These are phyloP conservation scores for Brettanomyces custersianus DNA, from an alignment of 805 yeast genomes.

Conservation along the genomic window DNA sequence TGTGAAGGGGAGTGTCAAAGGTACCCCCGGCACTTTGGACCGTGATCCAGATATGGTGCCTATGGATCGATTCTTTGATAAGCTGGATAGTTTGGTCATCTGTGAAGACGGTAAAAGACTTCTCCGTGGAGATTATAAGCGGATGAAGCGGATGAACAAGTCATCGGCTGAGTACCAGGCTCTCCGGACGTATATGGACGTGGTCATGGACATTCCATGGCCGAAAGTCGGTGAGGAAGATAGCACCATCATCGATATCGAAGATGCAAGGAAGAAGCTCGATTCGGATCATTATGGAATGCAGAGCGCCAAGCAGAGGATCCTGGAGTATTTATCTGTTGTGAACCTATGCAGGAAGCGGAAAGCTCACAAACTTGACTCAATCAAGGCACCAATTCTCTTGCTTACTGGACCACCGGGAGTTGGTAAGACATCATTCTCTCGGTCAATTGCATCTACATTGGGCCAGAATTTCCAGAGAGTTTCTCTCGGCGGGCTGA, in stretches of 20 bases:
- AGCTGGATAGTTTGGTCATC: constrained; percentile 25
- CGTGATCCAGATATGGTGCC: constrained; percentile 31
- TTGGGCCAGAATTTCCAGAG: constrained; percentile 70
- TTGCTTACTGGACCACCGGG: constrained; percentile 91
- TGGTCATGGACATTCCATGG: constrained; percentile 62
- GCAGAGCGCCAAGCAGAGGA: constrained; percentile 61
- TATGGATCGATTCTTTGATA: constrained; percentile 22
- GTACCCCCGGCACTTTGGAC: background rate
- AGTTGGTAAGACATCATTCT: constrained; percentile 84
- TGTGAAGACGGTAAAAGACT: constrained; percentile 33
- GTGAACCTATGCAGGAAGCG: constrained; percentile 36
- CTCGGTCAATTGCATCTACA: constrained; percentile 70
- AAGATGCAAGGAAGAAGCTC: constrained; percentile 43
- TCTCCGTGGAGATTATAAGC: constrained; percentile 40
- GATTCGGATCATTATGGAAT: constrained; percentile 78
- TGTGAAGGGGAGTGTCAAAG: constrained; percentile 2
- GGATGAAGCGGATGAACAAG: constrained; percentile 46
- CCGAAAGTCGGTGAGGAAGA: too few species aligned
- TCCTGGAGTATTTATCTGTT: constrained; percentile 74
- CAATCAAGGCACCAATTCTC: constrained; percentile 55
- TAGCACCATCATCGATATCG: constrained; percentile 37
- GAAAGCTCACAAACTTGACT: background rate
- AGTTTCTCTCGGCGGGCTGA: constrained; percentile 77
- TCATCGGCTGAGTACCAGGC: constrained; percentile 59
- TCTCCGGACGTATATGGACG: constrained; percentile 53